phyloP scores from a whole-genome alignment of 306 rosid genomes.

The Quillaja saponaria region DNA sequence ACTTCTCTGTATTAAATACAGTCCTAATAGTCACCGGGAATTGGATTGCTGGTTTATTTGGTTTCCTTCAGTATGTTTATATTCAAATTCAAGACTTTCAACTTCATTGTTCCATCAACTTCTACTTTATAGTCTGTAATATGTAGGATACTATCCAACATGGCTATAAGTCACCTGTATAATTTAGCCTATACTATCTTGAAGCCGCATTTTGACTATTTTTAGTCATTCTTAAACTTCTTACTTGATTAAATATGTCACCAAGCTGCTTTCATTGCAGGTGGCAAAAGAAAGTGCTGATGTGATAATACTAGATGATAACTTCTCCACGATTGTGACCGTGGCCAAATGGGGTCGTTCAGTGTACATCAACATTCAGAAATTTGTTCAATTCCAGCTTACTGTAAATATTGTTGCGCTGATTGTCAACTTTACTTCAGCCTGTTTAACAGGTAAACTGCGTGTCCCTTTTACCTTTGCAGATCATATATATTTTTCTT shows the following conservation, averaged over 20 bases:
- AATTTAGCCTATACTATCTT: too few relatives aligned
- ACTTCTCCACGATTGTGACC: slow-evolving; percentile 91
- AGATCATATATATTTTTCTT: background rate
- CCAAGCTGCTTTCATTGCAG: slow-evolving; percentile 49
- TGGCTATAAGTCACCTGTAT: too few relatives aligned
- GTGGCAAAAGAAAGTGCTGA: slow-evolving; percentile 99
- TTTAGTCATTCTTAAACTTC: slow-evolving; percentile 11
- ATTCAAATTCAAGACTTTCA: slow-evolving; percentile 20
- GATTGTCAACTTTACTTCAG: slow-evolving; percentile 91
- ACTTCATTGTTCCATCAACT: slow-evolving; percentile 15
- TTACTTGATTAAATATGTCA: slow-evolving; percentile 12
- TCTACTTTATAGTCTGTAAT: slow-evolving; percentile 13
- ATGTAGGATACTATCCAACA: too few relatives aligned
- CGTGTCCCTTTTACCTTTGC: slow-evolving; percentile 23
- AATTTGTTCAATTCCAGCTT: slow-evolving; percentile 96
- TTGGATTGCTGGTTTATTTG: background rate
- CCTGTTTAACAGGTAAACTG: slow-evolving; percentile 83
- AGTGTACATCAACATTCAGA: slow-evolving; percentile 91
- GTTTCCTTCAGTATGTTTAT: slow-evolving; percentile 19
- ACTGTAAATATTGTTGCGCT: slow-evolving; percentile 96
- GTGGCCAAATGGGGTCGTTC: slow-evolving; percentile 99
- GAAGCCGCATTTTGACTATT: background rate
- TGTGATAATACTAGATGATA: slow-evolving; percentile 89
- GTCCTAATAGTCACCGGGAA: slow-evolving; percentile 10
- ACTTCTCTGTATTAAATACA: too few relatives aligned